Evolutionary conservation across 78 protist species (phyloP).

Genomic region (Pelomyxa schiedti): DNA sequence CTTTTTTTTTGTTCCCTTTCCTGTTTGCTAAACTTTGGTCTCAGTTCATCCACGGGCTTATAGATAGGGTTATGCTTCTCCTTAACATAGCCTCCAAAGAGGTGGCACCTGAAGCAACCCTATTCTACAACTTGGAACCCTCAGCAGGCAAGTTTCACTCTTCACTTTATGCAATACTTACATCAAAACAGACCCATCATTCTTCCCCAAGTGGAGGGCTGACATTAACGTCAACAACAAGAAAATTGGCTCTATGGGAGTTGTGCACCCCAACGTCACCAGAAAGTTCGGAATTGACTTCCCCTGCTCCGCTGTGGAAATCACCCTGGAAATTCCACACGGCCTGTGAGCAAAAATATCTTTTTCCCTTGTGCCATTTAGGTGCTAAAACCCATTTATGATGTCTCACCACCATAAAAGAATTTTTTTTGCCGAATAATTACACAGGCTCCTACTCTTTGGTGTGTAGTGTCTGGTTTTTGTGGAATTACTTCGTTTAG

Average conservation of each 20-base stretch:
- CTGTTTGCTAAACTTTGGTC: conserved; percentile 15
- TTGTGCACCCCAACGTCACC: conserved; percentile 73
- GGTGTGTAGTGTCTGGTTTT: too few species aligned
- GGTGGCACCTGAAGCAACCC: background rate
- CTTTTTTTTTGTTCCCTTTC: conserved; percentile 46
- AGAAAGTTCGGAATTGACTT: conserved; percentile 28
- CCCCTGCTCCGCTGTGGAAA: conserved; percentile 54
- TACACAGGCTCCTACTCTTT: too few species aligned
- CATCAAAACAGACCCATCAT: conserved; percentile 34
- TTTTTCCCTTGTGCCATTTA: too few species aligned
- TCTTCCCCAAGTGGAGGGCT: conserved; percentile 59
- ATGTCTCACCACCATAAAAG: too few species aligned
- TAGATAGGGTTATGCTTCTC: conserved; percentile 53
- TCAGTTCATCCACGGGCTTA: conserved; percentile 73
- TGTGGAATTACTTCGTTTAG: too few species aligned
- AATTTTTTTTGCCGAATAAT: too few species aligned
- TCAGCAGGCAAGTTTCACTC: background rate
- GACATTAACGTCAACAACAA: conserved; percentile 22
- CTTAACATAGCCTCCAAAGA: background rate
- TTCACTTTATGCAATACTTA: background rate
- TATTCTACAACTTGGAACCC: background rate
- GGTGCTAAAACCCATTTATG: too few species aligned
- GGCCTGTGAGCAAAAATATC: too few species aligned
- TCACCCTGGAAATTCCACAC: conserved; percentile 25
- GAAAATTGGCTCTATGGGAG: conserved; percentile 75